Conservation (phyloP, 345 rosid species). For the Angophora floribunda region DNA sequence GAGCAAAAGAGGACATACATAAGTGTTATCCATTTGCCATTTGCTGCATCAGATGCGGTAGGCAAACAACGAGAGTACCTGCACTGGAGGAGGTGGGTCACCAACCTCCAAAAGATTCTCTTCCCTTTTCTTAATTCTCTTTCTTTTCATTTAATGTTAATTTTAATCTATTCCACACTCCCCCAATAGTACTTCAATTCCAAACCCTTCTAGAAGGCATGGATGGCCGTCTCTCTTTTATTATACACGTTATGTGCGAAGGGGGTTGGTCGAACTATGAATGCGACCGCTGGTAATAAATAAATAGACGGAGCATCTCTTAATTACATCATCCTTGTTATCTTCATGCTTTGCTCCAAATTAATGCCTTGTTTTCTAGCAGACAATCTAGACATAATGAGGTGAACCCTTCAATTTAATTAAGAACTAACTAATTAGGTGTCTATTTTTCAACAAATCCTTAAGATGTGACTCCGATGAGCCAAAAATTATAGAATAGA, state of each 20-base stretch:
- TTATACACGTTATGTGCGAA: not conserved
- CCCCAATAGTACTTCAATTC: not conserved
- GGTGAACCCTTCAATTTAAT: not conserved
- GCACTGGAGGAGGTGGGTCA: not conserved
- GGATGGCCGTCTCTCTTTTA: not conserved
- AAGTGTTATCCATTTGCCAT: not conserved
- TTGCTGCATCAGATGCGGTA: not conserved
- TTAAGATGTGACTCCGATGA: not conserved
- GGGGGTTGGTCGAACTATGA: not conserved
- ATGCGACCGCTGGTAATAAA: not conserved
- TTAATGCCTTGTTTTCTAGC: not conserved
- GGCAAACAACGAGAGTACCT: not conserved
- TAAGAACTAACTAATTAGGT: not conserved
- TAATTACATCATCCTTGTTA: not conserved
- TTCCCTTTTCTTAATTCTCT: not conserved
- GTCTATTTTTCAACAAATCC: not conserved
- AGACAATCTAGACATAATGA: not conserved
- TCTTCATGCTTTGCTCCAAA: not conserved
- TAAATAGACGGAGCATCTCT: not conserved
- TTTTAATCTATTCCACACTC: not conserved
- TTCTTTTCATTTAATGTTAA: not conserved
- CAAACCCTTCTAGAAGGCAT: not conserved
- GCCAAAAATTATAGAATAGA: not conserved
- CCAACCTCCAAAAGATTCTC: not conserved
- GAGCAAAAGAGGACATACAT: not conserved